Base-by-base conservation (phyloP, 2,329 filamentous ascomycete genomes). In the Phialophora expanda region DNA sequence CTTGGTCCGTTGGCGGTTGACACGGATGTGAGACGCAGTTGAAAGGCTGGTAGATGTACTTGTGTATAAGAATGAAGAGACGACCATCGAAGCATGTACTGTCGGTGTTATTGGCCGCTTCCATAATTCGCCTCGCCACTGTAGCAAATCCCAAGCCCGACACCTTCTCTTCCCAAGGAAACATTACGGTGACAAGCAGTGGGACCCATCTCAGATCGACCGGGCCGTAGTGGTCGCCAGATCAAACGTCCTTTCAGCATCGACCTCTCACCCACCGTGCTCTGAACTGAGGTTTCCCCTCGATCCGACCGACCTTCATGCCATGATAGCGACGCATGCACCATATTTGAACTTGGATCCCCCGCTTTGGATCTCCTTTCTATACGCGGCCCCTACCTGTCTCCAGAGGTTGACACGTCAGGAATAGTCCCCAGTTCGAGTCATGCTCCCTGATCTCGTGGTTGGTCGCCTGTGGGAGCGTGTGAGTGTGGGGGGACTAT, bases 11-110 rank as follows among this genome's bases (percentile, higher is more conserved):
- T 63, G 14, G 55, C 56, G 11, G n/a, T 61, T 11, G 54, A 61
- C n/a, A 24, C 22, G n/a, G 56, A 65, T 26, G 34, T 22, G n/a
- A 41, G 60, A 55, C 59, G 66, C 11, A 68, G 66, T 44, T 65
- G 57, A 67, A n/a, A 44, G 38, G 17, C 38, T 20, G 17, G 14
- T 44, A n/a, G 14, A 44, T 20, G 4, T 20, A 28, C 44, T 22
- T 28, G 24, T 22, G 20, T 20, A 20, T 12, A 51, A 2, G 48
- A 17, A 26, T 28, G 34, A 46, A 30, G 30, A 6, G 7, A 51
- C 38, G 32, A 34, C 34, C 7, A 22, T 20, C 5, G 20, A 22
- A 26, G 48, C 22, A 22, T 22, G 1, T 50, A 3, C 17, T 24
- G 46, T 50, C 20, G 1, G 3, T 6, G 11, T 50, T 12, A 3